phyloP scores from a whole-genome alignment of 495 filamentous ascomycete species.

The Hyaloscypha bicolor region DNA sequence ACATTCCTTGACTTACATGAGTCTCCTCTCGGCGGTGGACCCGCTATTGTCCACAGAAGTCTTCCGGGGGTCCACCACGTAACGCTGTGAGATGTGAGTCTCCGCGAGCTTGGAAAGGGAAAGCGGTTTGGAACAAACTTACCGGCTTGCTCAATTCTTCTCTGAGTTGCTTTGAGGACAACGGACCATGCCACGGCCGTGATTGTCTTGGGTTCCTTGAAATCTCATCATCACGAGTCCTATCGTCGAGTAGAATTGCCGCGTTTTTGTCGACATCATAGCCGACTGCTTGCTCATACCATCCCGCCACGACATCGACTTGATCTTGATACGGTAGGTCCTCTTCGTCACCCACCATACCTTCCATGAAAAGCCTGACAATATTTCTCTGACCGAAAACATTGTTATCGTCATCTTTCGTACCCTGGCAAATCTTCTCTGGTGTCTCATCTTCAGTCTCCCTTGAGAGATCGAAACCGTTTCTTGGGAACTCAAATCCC shows the following conservation, averaged over 20 bases:
- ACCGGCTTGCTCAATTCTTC: too few species aligned
- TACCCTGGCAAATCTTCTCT: neutral
- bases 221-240: too few species aligned
- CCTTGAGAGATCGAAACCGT: neutral
- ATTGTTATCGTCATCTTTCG: neutral
- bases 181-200: too few species aligned
- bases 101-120: too few species aligned
- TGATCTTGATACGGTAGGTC: conserved; percentile 2
- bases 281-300: conserved; percentile 4
- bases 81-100: too few species aligned
- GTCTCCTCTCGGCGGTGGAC: neutral
- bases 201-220: too few species aligned
- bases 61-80: too few species aligned
- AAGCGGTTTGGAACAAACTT: too few species aligned
- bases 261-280: too few species aligned
- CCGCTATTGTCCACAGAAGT: neutral
- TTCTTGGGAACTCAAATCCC: too few species aligned
- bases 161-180: too few species aligned
- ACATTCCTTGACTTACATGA: neutral
- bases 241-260: conserved; percentile 6
- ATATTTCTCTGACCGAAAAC: conserved; percentile 1
- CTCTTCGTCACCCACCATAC: conserved; percentile 1
- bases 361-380: conserved; percentile 7
- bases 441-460: neutral
- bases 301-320: neutral